Evolutionary conservation across 2,329 filamentous ascomycete species (phyloP).

Genomic region (Xylariaceae sp.): DNA sequence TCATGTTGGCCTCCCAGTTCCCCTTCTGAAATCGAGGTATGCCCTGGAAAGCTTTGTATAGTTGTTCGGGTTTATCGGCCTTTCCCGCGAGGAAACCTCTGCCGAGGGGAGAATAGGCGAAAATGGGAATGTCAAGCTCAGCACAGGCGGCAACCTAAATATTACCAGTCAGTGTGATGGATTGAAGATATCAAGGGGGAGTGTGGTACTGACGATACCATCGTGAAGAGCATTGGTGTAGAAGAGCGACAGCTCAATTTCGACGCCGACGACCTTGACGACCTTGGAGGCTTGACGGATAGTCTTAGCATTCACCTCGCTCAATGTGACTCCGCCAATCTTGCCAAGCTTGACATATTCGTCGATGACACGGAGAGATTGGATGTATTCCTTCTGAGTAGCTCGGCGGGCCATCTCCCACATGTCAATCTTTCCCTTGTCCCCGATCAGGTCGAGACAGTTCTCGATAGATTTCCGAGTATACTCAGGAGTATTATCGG

Average conservation of each 20-base stretch:
- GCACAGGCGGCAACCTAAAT: constrained; percentile 26
- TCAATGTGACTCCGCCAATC: constrained; percentile 33
- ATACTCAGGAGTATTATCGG: constrained; percentile 37
- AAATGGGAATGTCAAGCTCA: constrained; percentile 51
- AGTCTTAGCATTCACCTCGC: constrained; percentile 30
- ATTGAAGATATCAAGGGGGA: background rate
- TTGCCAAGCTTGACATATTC: constrained; percentile 31
- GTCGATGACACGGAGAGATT: constrained; percentile 27
- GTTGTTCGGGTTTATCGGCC: constrained; percentile 10
- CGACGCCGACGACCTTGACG: constrained; percentile 30
- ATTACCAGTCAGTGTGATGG: background rate
- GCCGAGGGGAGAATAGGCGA: constrained; percentile 49
- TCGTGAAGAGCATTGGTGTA: constrained; percentile 26
- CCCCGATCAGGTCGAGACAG: constrained; percentile 35
- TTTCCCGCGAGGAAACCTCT: constrained; percentile 17
- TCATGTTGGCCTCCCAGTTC: constrained; percentile 15
- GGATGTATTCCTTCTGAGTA: constrained; percentile 31
- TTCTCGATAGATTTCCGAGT: constrained; percentile 47
- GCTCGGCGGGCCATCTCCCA: constrained; percentile 47
- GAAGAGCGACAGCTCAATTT: constrained; percentile 35
- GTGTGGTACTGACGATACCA: constrained; percentile 28
- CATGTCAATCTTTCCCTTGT: constrained; percentile 45
- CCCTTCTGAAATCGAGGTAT: constrained; percentile 14
- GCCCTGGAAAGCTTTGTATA: constrained; percentile 1
- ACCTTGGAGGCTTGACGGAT: constrained; percentile 28